These are phyloP conservation scores for Fusarium neocosmosporiellum DNA, from an alignment of 2,329 filamentous ascomycete species.

Conservation along the genomic window DNA sequence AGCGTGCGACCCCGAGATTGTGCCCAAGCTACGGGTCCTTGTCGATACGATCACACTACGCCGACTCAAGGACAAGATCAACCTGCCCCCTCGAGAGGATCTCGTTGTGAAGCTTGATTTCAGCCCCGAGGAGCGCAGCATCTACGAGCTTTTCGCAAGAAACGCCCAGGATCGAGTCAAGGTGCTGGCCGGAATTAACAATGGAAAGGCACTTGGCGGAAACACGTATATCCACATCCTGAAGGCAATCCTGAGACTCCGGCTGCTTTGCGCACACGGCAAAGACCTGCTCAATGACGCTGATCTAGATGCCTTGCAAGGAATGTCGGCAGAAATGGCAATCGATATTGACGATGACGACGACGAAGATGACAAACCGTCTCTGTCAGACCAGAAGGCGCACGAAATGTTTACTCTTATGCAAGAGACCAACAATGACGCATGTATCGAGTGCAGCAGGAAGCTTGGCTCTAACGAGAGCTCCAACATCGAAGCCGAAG, in stretches of 20 bases:
- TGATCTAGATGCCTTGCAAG: slow-evolving; percentile 83
- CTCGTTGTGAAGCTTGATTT: slow-evolving; percentile 80
- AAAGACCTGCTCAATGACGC: slow-evolving; percentile 87
- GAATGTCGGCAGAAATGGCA: slow-evolving; percentile 83
- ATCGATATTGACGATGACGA: slow-evolving; percentile 91
- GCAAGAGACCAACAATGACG: slow-evolving; percentile 81
- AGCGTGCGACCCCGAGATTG: slow-evolving; percentile 82
- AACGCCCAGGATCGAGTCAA: slow-evolving; percentile 85
- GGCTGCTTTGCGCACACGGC: slow-evolving; percentile 93
- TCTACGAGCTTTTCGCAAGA: slow-evolving; percentile 88
- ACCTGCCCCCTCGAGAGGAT: slow-evolving; percentile 81
- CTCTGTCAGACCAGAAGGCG: slow-evolving; percentile 75
- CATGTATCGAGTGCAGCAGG: slow-evolving; percentile 76
- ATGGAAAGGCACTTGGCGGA: slow-evolving; percentile 77
- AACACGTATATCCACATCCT: slow-evolving; percentile 94
- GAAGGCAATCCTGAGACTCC: slow-evolving; percentile 88
- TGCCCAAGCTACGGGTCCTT: slow-evolving; percentile 86
- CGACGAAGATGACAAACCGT: slow-evolving; percentile 68
- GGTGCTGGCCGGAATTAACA: slow-evolving; percentile 70
- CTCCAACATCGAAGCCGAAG: slow-evolving; percentile 68
- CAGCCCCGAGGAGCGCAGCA: slow-evolving; percentile 74
- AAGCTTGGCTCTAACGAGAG: slow-evolving; percentile 68
- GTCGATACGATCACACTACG: slow-evolving; percentile 96
- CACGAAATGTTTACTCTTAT: slow-evolving; percentile 89
- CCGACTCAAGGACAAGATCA: slow-evolving; percentile 90